Evolutionary conservation across 2,329 filamentous ascomycete species (phyloP).

Genomic region (Leptographium wingfieldii): DNA sequence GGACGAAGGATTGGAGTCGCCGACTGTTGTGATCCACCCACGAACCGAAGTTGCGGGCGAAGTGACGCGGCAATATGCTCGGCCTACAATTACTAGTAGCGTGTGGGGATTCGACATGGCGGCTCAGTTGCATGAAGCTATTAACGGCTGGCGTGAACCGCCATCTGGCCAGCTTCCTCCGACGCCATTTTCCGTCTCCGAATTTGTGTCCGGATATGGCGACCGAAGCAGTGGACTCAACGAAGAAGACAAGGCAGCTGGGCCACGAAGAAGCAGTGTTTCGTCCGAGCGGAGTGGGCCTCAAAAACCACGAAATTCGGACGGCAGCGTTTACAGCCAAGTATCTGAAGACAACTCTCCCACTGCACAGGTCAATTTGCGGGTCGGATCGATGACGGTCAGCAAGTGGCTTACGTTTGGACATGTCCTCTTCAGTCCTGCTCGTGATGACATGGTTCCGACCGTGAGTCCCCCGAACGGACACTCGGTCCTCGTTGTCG

Average conservation of each 20-base stretch:
- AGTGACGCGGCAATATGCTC: conserved; percentile 15
- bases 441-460: conserved; percentile 55
- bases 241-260: conserved; percentile 13
- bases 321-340: conserved; percentile 31
- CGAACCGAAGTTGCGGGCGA: conserved; percentile 20
- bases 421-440: conserved; percentile 69
- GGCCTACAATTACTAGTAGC: conserved; percentile 31
- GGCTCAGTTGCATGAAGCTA: conserved; percentile 36
- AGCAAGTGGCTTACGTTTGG: conserved; percentile 83
- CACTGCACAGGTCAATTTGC: conserved; percentile 59
- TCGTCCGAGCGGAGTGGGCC: conserved; percentile 15
- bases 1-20: conserved; percentile 28
- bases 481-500: conserved; percentile 60
- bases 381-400: conserved; percentile 70
- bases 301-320: conserved; percentile 23
- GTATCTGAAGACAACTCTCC: conserved; percentile 47
- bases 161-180: conserved; percentile 21
- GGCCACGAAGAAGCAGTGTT: conserved; percentile 16
- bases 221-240: conserved; percentile 19
- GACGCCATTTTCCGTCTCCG: conserved; percentile 29
- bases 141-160: conserved; percentile 23
- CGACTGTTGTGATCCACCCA: conserved; percentile 26
- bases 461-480: conserved; percentile 37
- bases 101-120: conserved; percentile 43
- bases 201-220: conserved; percentile 28